Percentiles rank a stretch among this genome's conserved stretches.
Evolutionary conservation across 768 basidiomycete species (phyloP).

Genomic region (Boletus tylopilopsis): DNA sequence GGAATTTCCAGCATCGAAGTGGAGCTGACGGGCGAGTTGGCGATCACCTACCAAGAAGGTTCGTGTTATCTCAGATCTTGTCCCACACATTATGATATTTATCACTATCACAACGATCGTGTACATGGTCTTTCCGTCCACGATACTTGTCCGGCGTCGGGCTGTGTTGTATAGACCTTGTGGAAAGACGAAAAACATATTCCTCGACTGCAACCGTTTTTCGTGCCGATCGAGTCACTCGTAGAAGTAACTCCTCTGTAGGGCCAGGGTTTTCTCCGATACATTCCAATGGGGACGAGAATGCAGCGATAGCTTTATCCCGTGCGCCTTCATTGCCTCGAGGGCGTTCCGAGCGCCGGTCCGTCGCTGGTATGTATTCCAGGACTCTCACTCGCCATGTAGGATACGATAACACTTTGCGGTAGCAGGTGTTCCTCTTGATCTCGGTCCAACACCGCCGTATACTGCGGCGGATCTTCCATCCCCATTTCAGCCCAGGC

Average conservation of each 20-base stretch:
- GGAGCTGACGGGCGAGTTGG: conserved; percentile 65
- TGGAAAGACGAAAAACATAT: conserved; percentile 71
- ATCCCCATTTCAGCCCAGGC: background rate
- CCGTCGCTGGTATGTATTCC: background rate
- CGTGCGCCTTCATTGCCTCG: conserved; percentile 1
- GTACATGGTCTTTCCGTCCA: background rate
- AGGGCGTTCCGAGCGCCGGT: conserved; percentile 3
- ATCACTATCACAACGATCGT: no score
- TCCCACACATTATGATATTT: background rate
- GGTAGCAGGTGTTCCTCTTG: background rate
- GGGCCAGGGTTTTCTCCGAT: conserved; percentile 17
- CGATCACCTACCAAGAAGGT: conserved; percentile 88
- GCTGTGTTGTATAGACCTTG: conserved; percentile 65
- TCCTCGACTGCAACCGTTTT: conserved; percentile 74
- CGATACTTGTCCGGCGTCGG: conserved; percentile 38
- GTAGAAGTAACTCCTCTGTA: conserved; percentile 18
- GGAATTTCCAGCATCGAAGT: conserved; percentile 84
- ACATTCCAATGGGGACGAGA: conserved; percentile 1
- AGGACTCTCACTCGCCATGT: background rate
- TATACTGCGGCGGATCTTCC: conserved; percentile 9
- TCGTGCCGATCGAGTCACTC: conserved; percentile 49
- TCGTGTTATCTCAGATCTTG: conserved; percentile 21
- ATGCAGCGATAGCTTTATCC: background rate
- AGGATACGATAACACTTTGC: background rate
- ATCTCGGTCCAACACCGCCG: conserved; percentile 27